A percentile compares a stretch with the other conserved stretches of the same genome.
phyloP scores from a whole-genome alignment of 2,329 filamentous ascomycete genomes.

The Aureobasidium pullulans region DNA sequence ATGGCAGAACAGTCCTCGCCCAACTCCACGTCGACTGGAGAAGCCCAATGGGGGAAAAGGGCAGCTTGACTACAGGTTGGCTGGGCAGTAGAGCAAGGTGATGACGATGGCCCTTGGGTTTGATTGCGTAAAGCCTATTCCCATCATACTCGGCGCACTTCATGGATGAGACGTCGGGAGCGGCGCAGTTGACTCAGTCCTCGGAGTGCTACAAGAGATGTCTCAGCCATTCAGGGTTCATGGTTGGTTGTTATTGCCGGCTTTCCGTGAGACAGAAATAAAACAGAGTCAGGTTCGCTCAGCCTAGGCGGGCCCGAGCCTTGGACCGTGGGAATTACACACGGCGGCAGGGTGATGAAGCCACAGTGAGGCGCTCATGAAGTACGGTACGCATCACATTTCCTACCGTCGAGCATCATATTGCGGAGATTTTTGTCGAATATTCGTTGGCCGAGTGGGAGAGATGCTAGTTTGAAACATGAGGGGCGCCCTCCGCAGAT shows the following conservation, averaged over 20 bases:
- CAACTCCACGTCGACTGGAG: slow-evolving; percentile 83
- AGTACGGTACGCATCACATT: not conserved
- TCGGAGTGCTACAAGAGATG: slow-evolving; percentile 5
- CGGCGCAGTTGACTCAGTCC: not conserved
- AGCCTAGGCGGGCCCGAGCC: not conserved
- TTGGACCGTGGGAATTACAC: not conserved
- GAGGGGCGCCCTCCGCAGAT: slow-evolving; percentile 9
- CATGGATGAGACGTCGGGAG: slow-evolving; percentile 5
- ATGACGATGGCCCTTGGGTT: not conserved
- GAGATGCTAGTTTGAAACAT: slow-evolving; percentile 9
- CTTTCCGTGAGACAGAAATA: slow-evolving; percentile 4
- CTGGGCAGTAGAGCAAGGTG: slow-evolving; percentile 20
- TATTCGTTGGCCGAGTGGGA: not conserved
- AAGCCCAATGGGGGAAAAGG: slow-evolving; percentile 80
- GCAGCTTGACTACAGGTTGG: slow-evolving; percentile 81
- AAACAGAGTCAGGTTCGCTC: slow-evolving; percentile 5
- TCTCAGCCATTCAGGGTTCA: not conserved
- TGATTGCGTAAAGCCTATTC: slow-evolving; percentile 4
- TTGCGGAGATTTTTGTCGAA: slow-evolving; percentile 3
- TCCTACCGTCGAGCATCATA: not conserved
- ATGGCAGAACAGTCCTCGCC: slow-evolving; percentile 59
- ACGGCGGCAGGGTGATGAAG: not conserved
- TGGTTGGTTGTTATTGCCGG: not conserved
- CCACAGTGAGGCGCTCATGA: not conserved
- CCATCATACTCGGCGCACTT: not conserved